A percentile compares a stretch with the other conserved stretches of the same genome.
Evolutionary conservation across 495 filamentous ascomycete genomes (phyloP).

Genomic region (Aspergillus incahuasiensis): DNA sequence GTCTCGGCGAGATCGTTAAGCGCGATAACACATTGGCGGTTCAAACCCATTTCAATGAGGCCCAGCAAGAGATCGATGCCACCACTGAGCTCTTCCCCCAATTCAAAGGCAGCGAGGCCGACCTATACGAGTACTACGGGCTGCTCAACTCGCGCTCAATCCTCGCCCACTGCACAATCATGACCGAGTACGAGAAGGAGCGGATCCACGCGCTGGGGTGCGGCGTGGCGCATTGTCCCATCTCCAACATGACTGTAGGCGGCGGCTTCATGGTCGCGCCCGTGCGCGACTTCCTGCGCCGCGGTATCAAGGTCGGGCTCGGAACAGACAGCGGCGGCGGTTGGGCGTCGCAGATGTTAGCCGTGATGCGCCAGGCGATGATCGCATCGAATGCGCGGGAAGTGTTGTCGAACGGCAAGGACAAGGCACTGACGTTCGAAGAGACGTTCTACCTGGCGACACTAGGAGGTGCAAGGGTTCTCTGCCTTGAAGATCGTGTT

Average conservation of each 20-base stretch:
- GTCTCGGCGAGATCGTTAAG: slow-evolving; percentile 47
- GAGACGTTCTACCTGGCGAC: slow-evolving; percentile 62
- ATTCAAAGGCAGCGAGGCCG: slow-evolving; percentile 46
- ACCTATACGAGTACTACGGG: slow-evolving; percentile 50
- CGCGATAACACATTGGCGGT: slow-evolving; percentile 51
- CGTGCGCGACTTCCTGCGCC: slow-evolving; percentile 50
- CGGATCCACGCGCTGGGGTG: slow-evolving; percentile 44
- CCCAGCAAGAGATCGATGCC: slow-evolving; percentile 48
- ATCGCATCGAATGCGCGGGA: slow-evolving; percentile 56
- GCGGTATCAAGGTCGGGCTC: slow-evolving; percentile 59
- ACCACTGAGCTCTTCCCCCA: slow-evolving; percentile 49
- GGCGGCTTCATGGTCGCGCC: slow-evolving; percentile 55
- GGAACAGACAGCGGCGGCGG: slow-evolving; percentile 68
- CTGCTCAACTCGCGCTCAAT: slow-evolving; percentile 53
- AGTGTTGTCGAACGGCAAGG: slow-evolving; percentile 41
- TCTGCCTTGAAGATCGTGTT: slow-evolving; percentile 48
- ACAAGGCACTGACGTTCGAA: slow-evolving; percentile 43
- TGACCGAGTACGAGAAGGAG: slow-evolving; percentile 50
- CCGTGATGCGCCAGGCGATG: slow-evolving; percentile 56
- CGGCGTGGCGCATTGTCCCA: slow-evolving; percentile 60
- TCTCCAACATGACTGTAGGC: slow-evolving; percentile 59
- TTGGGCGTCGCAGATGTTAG: slow-evolving; percentile 54
- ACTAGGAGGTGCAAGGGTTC: slow-evolving; percentile 57
- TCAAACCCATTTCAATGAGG: slow-evolving; percentile 64
- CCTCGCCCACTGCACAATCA: slow-evolving; percentile 60